Evolutionary conservation across 345 rosid species (phyloP).

Genomic region (Gossypioides kirkii): DNA sequence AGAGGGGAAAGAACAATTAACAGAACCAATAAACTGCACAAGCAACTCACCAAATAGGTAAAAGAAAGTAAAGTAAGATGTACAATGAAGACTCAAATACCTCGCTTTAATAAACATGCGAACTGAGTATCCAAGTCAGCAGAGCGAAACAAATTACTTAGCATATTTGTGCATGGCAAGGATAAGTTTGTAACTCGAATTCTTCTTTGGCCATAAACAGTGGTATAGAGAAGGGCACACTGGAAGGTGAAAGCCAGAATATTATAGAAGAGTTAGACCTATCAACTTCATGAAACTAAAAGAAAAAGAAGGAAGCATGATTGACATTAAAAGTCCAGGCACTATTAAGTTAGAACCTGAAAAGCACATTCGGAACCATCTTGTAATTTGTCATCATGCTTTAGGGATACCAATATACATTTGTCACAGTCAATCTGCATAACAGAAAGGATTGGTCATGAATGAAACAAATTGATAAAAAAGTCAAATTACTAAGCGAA

Average conservation of each 20-base stretch:
- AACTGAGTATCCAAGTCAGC: constrained; percentile 97
- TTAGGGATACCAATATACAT: constrained; percentile 82
- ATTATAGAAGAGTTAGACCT: constrained; percentile 11
- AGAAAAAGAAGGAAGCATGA: constrained; percentile 2
- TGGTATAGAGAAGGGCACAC: constrained; percentile 98
- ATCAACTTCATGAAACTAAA: constrained; percentile 9
- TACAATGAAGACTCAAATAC: constrained; percentile 27
- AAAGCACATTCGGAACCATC: constrained; percentile 92
- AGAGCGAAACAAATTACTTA: constrained; percentile 82
- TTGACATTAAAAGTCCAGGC: not conserved
- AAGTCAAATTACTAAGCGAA: not conserved
- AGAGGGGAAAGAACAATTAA: not conserved
- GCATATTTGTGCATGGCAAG: constrained; percentile 87
- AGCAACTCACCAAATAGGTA: not conserved
- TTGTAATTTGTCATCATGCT: constrained; percentile 93
- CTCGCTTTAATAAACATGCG: constrained; percentile 94
- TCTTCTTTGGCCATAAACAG: constrained; percentile 90
- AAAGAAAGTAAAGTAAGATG: not conserved
- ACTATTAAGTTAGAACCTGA: constrained; percentile 47
- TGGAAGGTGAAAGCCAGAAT: constrained; percentile 30
- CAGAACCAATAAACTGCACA: not conserved
- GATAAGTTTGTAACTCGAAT: constrained; percentile 87
- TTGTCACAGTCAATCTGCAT: constrained; percentile 92
- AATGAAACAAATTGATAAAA: constrained; percentile 16
- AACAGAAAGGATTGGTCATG: constrained; percentile 15